Evolutionary conservation across 225 moss, liverwort and hornwort genomes (phyloP).

Genomic region (Rhytidiadelphus loreus): DNA sequence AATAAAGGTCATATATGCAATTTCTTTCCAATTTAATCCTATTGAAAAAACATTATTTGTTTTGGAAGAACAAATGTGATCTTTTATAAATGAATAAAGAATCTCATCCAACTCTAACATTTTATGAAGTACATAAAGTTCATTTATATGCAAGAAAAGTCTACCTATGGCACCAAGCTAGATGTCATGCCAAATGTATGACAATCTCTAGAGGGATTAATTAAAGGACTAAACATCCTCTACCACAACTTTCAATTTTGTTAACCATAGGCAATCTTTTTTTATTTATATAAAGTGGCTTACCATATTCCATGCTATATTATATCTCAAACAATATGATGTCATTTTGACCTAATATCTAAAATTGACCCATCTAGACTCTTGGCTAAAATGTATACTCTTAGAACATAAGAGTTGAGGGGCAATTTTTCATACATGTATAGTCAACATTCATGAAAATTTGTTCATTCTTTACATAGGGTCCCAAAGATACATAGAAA

Average conservation of each 20-base stretch:
- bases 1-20: neutral
- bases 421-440: neutral
- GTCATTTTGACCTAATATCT: neutral
- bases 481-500: neutral
- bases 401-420: accelerated
- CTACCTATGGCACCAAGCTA: neutral
- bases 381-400: neutral
- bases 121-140: neutral
- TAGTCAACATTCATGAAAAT: neutral
- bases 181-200: neutral
- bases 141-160: neutral
- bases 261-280: neutral
- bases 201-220: neutral
- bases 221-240: neutral
- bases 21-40: neutral
- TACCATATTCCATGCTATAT: neutral
- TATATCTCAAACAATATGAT: neutral
- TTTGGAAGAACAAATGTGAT: accelerated
- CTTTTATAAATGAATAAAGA: neutral
- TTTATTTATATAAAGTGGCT: too few species aligned
- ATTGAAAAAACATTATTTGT: too few species aligned
- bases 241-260: neutral
- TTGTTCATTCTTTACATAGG: neutral
- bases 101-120: neutral
- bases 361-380: neutral